Conservation (phyloP, 1,139 yeast genomes). For the Geotrichum citri-aurantii region DNA sequence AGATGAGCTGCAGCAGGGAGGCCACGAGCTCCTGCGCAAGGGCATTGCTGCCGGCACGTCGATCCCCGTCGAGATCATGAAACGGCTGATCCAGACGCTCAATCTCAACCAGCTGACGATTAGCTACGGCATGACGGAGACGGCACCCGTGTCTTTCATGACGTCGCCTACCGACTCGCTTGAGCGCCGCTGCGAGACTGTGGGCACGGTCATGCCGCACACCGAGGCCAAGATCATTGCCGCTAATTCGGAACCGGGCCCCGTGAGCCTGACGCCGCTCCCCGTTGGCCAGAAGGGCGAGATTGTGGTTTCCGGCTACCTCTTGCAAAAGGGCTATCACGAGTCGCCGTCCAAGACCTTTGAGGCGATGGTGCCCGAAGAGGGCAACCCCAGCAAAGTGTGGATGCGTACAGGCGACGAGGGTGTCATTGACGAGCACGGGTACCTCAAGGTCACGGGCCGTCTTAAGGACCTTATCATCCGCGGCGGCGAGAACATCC, state of each 20-base stretch:
- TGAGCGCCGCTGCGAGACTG: conserved; percentile 29
- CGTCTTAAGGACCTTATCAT: conserved; percentile 36
- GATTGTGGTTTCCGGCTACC: conserved; percentile 32
- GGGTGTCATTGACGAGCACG: conserved; percentile 32
- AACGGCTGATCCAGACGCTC: conserved; percentile 23
- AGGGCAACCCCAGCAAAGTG: conserved; percentile 21
- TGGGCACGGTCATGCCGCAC: conserved; percentile 33
- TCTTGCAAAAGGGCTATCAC: conserved; percentile 30
- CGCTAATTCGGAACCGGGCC: conserved; percentile 5
- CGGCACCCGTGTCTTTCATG: conserved; percentile 35
- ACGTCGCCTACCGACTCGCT: conserved; percentile 29
- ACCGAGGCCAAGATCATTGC: conserved; percentile 30
- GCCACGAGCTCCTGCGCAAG: conserved; percentile 28
- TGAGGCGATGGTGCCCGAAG: conserved; percentile 29
- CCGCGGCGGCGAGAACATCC: conserved; percentile 37
- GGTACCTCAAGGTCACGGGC: conserved; percentile 33
- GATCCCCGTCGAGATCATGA: conserved; percentile 33
- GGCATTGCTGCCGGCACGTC: conserved; percentile 36
- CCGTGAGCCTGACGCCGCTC: conserved; percentile 27
- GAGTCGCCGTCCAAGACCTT: conserved; percentile 29
- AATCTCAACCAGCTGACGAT: conserved; percentile 30
- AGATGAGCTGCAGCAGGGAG: conserved; percentile 25
- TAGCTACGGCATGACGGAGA: conserved; percentile 37
- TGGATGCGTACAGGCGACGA: conserved; percentile 38
- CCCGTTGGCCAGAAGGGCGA: conserved; percentile 31